Evolutionary conservation across 495 filamentous ascomycete genomes (phyloP).

Genomic region (Jackrogersella minutella): DNA sequence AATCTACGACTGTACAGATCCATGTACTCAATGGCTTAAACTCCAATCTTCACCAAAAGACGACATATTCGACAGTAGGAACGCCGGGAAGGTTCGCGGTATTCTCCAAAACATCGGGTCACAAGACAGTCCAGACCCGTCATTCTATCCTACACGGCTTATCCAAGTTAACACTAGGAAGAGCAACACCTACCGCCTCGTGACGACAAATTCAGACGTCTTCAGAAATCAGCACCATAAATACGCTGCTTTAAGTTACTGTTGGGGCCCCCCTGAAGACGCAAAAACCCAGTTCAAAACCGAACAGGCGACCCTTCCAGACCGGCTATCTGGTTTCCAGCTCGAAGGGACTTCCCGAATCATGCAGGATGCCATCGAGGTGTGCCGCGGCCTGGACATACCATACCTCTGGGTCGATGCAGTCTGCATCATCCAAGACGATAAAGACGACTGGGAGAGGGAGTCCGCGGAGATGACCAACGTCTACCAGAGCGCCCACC

Average conservation of each 20-base stretch:
- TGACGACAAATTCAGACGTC: not conserved
- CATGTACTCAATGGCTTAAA: not conserved
- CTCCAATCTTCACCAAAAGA: not conserved
- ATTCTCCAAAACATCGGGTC: not conserved
- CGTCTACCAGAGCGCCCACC: not conserved
- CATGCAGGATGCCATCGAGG: not conserved
- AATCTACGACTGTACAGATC: not conserved
- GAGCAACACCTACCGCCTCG: not conserved
- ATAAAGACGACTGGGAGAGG: not conserved
- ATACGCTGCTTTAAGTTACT: conserved; percentile 2
- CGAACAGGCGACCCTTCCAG: not conserved
- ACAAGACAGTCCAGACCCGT: not conserved
- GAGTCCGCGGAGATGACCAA: not conserved
- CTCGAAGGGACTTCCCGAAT: not conserved
- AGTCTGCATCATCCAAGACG: conserved; percentile 6
- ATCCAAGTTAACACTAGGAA: not conserved
- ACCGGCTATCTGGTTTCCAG: not conserved
- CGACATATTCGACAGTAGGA: not conserved
- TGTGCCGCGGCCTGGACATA: not conserved
- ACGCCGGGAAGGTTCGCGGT: not conserved
- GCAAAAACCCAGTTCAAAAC: conserved; percentile 4
- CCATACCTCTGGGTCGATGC: not conserved
- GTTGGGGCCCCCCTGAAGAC: conserved; percentile 1
- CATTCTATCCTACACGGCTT: not conserved
- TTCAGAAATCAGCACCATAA: not conserved